Evolutionary conservation across 2,329 filamentous ascomycete species (phyloP).

Genomic region (Botrytis byssoidea): DNA sequence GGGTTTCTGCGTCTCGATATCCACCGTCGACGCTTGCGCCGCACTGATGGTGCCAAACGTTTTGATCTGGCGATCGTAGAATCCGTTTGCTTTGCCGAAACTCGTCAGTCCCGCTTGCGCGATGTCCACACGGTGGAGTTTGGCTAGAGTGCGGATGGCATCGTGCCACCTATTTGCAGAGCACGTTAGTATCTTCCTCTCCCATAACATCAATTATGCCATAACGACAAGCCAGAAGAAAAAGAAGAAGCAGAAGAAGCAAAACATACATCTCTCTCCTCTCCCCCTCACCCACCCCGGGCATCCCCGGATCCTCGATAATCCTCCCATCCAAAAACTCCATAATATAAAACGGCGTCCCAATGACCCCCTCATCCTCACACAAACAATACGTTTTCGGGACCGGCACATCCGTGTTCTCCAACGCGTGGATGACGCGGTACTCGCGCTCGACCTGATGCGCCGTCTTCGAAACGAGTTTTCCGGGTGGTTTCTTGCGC

Average conservation of each 20-base stretch:
- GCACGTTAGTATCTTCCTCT: conserved; percentile 6
- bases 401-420: conserved; percentile 77
- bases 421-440: conserved; percentile 81
- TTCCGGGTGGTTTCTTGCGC: conserved; percentile 97
- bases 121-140: conserved; percentile 75
- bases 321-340: conserved; percentile 91
- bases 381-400: conserved; percentile 82
- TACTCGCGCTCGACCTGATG: conserved; percentile 97
- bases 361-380: conserved; percentile 75
- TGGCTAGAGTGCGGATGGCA: conserved; percentile 78
- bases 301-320: conserved; percentile 84
- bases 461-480: conserved; percentile 86
- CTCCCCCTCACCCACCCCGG: conserved; percentile 65
- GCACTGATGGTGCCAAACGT: conserved; percentile 79
- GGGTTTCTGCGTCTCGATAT: conserved; percentile 71
- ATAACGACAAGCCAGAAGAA: background rate
- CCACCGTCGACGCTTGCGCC: conserved; percentile 71
- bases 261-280: conserved; percentile 64
- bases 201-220: background rate
- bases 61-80: conserved; percentile 81
- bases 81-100: conserved; percentile 73
- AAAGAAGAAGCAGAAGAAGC: no score
- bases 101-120: conserved; percentile 63
- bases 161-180: conserved; percentile 65
- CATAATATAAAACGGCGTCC: conserved; percentile 97